phyloP scores from a whole-genome alignment of 371 early-diverging fungal species.

The Circinella umbellata region DNA sequence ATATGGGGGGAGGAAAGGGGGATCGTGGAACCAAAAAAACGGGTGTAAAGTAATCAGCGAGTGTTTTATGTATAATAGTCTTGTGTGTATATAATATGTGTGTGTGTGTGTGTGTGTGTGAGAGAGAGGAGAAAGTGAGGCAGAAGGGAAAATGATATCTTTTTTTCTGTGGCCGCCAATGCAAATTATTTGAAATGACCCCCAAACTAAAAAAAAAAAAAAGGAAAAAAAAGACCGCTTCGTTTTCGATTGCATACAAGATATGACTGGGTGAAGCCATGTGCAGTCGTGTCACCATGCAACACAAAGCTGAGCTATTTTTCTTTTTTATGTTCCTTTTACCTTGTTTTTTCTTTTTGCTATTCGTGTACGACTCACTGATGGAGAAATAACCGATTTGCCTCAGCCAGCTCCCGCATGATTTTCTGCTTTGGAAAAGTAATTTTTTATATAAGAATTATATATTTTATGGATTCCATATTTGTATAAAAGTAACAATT shows the following conservation, averaged over 20 bases:
- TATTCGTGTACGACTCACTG: background rate
- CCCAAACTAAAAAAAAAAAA: background rate
- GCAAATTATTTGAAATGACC: background rate
- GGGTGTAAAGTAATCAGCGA: background rate
- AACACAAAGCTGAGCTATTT: background rate
- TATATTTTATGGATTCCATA: no score
- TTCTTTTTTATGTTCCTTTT: background rate
- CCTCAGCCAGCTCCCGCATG: no score
- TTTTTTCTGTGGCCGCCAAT: background rate
- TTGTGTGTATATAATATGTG: background rate
- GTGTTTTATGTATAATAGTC: no score
- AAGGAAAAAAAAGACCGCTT: conserved; percentile 1
- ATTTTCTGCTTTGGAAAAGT: no score
- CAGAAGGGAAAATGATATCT: background rate
- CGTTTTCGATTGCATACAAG: background rate
- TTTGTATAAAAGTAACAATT: no score
- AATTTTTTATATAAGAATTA: no score
- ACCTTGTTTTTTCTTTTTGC: background rate
- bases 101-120: background rate
- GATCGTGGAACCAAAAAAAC: conserved; percentile 3
- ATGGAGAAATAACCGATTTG: no score
- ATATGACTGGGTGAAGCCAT: background rate
- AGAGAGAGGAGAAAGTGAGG: no score
- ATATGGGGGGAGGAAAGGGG: background rate
- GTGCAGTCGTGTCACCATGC: conserved; percentile 6